phyloP scores from a whole-genome alignment of 1,284 basidiomycete genomes.

The Sporisorium reilianum region DNA sequence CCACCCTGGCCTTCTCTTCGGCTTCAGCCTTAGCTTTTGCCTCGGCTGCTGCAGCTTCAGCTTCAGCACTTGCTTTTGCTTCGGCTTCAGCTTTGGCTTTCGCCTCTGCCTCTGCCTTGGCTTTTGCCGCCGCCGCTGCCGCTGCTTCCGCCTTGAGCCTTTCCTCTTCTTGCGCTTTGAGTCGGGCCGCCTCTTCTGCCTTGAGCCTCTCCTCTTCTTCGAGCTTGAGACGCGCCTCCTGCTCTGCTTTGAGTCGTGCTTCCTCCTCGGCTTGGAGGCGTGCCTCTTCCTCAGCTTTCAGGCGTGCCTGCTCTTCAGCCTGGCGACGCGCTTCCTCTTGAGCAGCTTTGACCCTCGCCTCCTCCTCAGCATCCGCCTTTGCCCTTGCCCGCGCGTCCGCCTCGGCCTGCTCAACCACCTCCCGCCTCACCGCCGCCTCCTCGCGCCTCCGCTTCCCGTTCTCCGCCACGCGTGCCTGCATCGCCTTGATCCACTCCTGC shows the following conservation, averaged over 20 bases:
- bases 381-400: conserved; percentile 5
- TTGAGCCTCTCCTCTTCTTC: conserved; percentile 4
- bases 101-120: neutral
- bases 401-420: conserved; percentile 8
- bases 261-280: conserved; percentile 10
- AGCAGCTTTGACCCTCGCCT: conserved; percentile 1
- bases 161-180: conserved; percentile 11
- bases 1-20: neutral
- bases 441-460: conserved; percentile 5
- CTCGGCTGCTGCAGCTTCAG: neutral
- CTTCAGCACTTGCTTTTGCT: neutral
- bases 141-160: neutral
- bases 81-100: neutral
- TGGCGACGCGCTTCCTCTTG: conserved; percentile 5
- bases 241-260: conserved; percentile 8
- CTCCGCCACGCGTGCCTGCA: neutral
- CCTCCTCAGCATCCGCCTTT: neutral
- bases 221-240: conserved; percentile 3
- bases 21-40: neutral
- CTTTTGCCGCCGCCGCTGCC: conserved; percentile 10
- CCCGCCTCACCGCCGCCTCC: conserved; percentile 14
- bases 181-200: conserved; percentile 4
- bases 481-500: conserved; percentile 13
- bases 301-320: conserved; percentile 9
- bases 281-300: conserved; percentile 8